Conservation (phyloP, 495 filamentous ascomycete genomes). For the Lasiosphaeriaceae sp. region DNA sequence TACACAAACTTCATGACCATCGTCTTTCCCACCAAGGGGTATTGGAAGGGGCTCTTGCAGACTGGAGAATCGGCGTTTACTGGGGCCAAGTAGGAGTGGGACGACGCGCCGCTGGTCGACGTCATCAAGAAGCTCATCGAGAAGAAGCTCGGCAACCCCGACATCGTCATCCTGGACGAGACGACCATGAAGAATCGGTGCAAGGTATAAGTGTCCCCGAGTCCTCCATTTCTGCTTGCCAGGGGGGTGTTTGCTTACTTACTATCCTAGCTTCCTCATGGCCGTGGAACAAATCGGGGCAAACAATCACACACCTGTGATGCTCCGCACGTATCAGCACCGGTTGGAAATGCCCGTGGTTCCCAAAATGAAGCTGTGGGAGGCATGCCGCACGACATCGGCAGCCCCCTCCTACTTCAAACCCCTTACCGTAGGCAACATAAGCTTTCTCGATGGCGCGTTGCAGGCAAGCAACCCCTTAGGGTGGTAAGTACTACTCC, state of each 20-base stretch:
- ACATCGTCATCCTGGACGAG: not conserved
- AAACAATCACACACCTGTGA: not conserved
- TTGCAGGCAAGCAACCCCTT: constrained; percentile 1
- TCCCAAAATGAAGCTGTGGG: not conserved
- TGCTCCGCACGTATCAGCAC: not conserved
- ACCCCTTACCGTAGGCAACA: not conserved
- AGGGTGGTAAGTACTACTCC: not conserved
- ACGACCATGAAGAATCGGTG: not conserved
- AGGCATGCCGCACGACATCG: not conserved
- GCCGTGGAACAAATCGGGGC: not conserved
- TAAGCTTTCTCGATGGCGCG: not conserved
- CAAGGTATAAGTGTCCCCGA: not conserved
- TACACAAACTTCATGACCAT: not conserved
- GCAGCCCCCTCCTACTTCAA: not conserved
- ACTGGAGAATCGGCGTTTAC: not conserved
- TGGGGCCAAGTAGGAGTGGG: not conserved
- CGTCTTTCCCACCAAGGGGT: not conserved
- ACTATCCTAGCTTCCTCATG: constrained; percentile 3
- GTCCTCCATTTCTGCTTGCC: not conserved
- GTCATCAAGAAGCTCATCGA: not conserved
- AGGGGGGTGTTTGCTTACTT: not conserved
- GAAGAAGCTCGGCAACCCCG: not conserved
- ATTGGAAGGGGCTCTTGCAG: not conserved
- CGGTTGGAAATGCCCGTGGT: not conserved
- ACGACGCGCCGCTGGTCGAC: not conserved